Evolutionary conservation across 495 filamentous ascomycete species (phyloP), one percentile per base, ranked within the genome.

Genomic region (Tuber borchii): DNA sequence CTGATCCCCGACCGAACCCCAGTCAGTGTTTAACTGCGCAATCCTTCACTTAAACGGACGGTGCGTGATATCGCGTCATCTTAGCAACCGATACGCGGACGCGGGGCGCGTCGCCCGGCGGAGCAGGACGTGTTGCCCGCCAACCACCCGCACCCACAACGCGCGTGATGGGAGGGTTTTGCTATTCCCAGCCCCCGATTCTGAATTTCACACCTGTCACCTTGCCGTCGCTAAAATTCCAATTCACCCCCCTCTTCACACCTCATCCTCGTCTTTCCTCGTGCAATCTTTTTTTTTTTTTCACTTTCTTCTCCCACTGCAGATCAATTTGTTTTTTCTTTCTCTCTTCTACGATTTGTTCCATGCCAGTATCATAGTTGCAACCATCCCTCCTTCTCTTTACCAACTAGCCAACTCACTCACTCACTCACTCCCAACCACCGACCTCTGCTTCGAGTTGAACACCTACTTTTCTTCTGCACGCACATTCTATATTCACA

Each of bases 61-160:
- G 70, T 79, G 78, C 78, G 40, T 72, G 78, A 79, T 79, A 74
- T 78, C 76, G 22, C 77, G 76, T 72, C 65, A 70, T 79, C 78
- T 79, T 73, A 56, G 72, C 72, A 40, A 70, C 26, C 75, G 71
- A 69, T 77, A 71, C 68, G 68, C 56, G 70, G 40, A 72, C 73
- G 70, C 74, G 76, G 73, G 73, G 65, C 65, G 65, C 45, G 73
- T 75, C 76, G 45, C 74, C 76, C 76, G 76, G 76, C 70, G 76
- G 75, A 71, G 74, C n/a, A 65, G 71, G 42, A 26, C 77, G 73
- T 44, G 73, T 61, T 69, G 77, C 45, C 77, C 74, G 77, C 71
- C 71, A 78, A 78, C 77, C 77, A 73, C 77, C 77, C 77, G 77
- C 77, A 70, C 34, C 39, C 44, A 70, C 70, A 31, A 31, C 20